Conservation (phyloP, 2,329 filamentous ascomycete genomes). For the Trichothecium roseum region DNA sequence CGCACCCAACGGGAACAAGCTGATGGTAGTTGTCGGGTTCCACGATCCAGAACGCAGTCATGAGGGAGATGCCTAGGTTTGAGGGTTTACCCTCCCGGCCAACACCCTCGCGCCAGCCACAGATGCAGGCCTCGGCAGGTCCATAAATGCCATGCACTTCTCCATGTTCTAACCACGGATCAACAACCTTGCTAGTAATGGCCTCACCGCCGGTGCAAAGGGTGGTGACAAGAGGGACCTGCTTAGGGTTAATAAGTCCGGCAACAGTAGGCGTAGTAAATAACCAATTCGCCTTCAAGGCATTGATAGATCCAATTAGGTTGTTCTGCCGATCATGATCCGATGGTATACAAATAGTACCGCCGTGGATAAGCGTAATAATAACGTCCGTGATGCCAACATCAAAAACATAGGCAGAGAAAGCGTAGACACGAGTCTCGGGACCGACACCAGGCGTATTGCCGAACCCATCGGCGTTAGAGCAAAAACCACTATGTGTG, state of each 20-base stretch:
- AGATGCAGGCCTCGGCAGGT: constrained; percentile 22
- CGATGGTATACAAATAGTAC: constrained; percentile 1
- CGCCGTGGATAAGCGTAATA: constrained; percentile 6
- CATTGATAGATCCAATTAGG: constrained; percentile 3
- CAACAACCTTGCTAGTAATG: constrained; percentile 3
- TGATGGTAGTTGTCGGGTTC: constrained; percentile 16
- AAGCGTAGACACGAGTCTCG: constrained; percentile 18
- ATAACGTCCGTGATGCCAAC: constrained; percentile 14
- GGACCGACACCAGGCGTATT: constrained; percentile 11
- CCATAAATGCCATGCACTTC: constrained; percentile 27
- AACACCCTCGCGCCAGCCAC: constrained; percentile 8
- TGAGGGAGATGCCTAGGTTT: constrained; percentile 5
- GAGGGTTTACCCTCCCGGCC: constrained; percentile 28
- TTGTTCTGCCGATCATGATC: constrained; percentile 5
- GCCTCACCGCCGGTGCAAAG: constrained; percentile 8
- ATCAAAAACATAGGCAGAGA: constrained; percentile 20
- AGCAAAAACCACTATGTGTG: constrained; percentile 8
- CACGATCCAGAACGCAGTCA: constrained; percentile 22
- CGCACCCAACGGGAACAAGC: constrained; percentile 13
- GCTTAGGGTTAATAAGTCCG: constrained; percentile 7
- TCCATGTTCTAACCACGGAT: constrained; percentile 4
- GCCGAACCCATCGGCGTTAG: constrained; percentile 9
- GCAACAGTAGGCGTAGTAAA: constrained; percentile 10
- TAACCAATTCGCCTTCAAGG: constrained; percentile 1
- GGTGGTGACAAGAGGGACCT: constrained; percentile 7